Conservation (phyloP, 345 rosid genomes). For the Gossypium arboreum region DNA sequence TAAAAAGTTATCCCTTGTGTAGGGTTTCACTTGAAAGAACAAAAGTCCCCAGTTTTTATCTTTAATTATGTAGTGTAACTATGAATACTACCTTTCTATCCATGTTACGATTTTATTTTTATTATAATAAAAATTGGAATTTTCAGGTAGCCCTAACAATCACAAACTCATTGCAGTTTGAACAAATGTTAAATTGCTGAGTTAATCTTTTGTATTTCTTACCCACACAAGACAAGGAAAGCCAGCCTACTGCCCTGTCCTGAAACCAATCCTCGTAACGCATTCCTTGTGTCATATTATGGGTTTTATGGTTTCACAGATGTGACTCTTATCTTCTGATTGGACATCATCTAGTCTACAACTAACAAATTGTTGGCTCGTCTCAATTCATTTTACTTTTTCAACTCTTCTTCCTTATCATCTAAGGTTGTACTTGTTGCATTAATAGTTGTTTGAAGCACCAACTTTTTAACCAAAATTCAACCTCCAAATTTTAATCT, state of each 20-base stretch:
- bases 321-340: not conserved
- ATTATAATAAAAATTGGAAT: not conserved
- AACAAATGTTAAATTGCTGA: slow-evolving; percentile 9
- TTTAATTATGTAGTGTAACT: not conserved
- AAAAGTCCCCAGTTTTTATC: too few species aligned
- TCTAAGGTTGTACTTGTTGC: slow-evolving; percentile 16
- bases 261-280: not conserved
- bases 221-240: slow-evolving; percentile 19
- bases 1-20: too few species aligned
- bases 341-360: slow-evolving; percentile 14
- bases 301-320: not conserved
- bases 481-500: not conserved
- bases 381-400: slow-evolving; percentile 8
- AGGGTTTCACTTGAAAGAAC: too few species aligned
- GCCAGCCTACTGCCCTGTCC: slow-evolving; percentile 17
- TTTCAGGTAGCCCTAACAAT: not conserved
- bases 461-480: not conserved
- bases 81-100: not conserved
- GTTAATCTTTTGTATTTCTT: not conserved
- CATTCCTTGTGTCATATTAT: not conserved
- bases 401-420: slow-evolving; percentile 7
- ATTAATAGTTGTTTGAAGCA: not conserved
- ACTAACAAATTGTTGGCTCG: not conserved
- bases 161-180: slow-evolving; percentile 3
- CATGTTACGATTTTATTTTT: not conserved